phyloP scores from a whole-genome alignment of 2,329 filamentous ascomycete genomes.

The Davidsoniella virescens region DNA sequence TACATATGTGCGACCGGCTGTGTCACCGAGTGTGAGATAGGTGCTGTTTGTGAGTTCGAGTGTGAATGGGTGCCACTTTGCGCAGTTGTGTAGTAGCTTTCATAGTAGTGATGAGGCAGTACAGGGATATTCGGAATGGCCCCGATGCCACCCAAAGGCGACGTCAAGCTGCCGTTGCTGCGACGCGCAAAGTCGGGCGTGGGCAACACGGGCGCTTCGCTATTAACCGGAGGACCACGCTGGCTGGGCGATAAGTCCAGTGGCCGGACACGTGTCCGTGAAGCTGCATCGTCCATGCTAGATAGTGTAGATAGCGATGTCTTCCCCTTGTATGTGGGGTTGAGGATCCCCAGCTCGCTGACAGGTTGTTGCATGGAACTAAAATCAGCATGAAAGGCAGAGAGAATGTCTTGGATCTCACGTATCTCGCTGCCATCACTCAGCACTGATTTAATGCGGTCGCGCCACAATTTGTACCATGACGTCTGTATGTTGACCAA shows the following conservation, averaged over 20 bases:
- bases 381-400: constrained; percentile 65
- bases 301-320: constrained; percentile 42
- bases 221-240: constrained; percentile 44
- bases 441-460: constrained; percentile 63
- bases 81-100: constrained; percentile 31
- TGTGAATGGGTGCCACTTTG: neutral
- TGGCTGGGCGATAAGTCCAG: constrained; percentile 34
- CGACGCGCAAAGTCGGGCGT: constrained; percentile 50
- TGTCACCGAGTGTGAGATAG: constrained; percentile 7
- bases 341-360: constrained; percentile 58
- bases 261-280: constrained; percentile 32
- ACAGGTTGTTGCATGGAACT: constrained; percentile 58
- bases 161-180: constrained; percentile 48
- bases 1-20: neutral
- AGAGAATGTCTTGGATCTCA: constrained; percentile 56
- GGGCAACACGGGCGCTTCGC: constrained; percentile 45
- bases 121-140: neutral
- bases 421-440: constrained; percentile 45
- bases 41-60: constrained; percentile 14
- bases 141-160: constrained; percentile 35
- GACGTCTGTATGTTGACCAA: constrained; percentile 70
- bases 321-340: constrained; percentile 48
- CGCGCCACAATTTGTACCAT: constrained; percentile 73
- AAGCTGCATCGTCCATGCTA: constrained; percentile 33
- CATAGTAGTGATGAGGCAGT: constrained; percentile 36